Base-by-base conservation (phyloP, 2,329 filamentous ascomycete species). In the Nakataea oryzae region DNA sequence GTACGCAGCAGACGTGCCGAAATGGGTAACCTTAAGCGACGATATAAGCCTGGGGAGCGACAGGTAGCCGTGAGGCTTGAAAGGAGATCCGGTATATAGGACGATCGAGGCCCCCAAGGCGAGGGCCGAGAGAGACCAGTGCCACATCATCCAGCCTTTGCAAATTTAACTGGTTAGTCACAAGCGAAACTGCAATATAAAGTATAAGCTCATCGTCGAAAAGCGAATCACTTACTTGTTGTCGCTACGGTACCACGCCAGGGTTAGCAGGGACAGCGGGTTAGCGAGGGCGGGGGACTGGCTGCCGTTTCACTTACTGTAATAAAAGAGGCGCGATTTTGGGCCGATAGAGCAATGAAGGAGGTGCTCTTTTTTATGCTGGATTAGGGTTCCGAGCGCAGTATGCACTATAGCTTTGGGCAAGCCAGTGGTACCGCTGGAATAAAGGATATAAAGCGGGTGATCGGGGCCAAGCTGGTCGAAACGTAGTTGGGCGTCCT, bases 61-160 rank as follows among this genome's bases (percentile, higher is more conserved):
- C 63, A 95, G 81, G 69, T 93, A 84, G 60, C 89, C 89, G 63
- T 89, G 80, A 0, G 89, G 90, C 59, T 83, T 82, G 78, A 97
- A 97, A 0, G 95, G 95, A 0, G 91, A 96, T 58, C 95, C 95
- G 61, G 96, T 91, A 74, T 97, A 99, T 4, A 97, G 81, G 26
- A 97, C 82, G 14, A 97, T 79, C 0, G 91, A 93, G 13, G 90
- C 84, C 61, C 93, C 93, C 32, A 86, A 87, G 12, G 93, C 90
- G 4, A 97, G 85, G 7, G 88, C 91, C 1, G 91, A 93, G 26
- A 97, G 84, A 54, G 93, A 87, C 93, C 93, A 97, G 73, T 97
- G 93, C 92, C 93, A 97, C 93, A 97, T 97, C 93, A 99, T 97
- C 95, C 93, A 97, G n/a, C n/a, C n/a, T n/a, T n/a, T 0, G 41